These are phyloP conservation scores for Boletus rex-veris DNA, from an alignment of 768 basidiomycete genomes.

Conservation along the genomic window DNA sequence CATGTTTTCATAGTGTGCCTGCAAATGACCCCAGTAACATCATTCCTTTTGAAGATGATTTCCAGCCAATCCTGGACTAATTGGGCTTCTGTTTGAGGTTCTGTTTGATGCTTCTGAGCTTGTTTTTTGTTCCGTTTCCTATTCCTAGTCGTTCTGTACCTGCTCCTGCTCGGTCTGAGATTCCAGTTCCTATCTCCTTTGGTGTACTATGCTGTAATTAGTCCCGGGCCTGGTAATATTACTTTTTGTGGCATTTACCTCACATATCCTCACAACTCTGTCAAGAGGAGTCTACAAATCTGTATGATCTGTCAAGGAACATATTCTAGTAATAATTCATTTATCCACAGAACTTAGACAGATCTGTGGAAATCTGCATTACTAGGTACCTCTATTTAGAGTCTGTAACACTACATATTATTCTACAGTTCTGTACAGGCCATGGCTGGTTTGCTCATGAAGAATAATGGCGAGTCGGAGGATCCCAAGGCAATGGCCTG, in stretches of 20 bases:
- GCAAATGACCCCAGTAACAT: background rate
- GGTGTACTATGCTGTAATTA: too few species aligned
- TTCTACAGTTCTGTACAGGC: background rate
- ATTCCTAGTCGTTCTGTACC: background rate
- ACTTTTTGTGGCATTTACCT: background rate
- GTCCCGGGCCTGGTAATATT: background rate
- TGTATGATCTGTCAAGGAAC: background rate
- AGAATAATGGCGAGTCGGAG: too few species aligned
- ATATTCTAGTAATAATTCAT: background rate
- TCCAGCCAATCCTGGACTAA: background rate
- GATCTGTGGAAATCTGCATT: background rate
- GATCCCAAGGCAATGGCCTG: too few species aligned
- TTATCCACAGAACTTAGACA: background rate
- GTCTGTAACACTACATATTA: background rate
- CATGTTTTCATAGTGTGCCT: background rate
- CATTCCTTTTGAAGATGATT: background rate
- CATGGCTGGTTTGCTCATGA: conserved; percentile 1
- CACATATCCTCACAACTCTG: too few species aligned
- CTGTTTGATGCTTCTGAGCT: too few species aligned
- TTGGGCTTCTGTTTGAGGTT: background rate
- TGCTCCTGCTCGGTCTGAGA: background rate
- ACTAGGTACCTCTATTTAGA: background rate
- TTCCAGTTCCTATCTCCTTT: too few species aligned
- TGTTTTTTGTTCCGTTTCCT: too few species aligned
- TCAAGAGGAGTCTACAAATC: background rate